Conservation (phyloP, 352 stramenopile genomes). For the Phytopythium helicoides region DNA sequence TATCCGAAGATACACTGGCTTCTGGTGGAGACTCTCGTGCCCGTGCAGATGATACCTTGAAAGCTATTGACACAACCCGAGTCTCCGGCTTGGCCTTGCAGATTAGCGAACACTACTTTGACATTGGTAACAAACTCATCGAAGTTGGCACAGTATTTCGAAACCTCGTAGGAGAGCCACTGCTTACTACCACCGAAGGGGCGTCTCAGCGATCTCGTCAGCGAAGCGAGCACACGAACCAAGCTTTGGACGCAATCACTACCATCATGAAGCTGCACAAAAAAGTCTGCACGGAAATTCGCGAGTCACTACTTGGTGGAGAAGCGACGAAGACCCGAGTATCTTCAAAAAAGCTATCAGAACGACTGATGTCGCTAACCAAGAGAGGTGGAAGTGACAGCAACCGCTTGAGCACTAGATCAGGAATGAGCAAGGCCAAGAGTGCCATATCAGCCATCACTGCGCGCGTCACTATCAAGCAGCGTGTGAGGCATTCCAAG, state of each 20-base stretch:
- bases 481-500: slow-evolving; percentile 17
- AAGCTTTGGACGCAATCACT: slow-evolving; percentile 28
- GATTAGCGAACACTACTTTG: slow-evolving; percentile 39
- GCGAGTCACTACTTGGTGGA: slow-evolving; percentile 2
- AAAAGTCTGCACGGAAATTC: slow-evolving; percentile 31
- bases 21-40: background rate
- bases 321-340: background rate
- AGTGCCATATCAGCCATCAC: slow-evolving; percentile 17
- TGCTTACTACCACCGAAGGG: slow-evolving; percentile 1
- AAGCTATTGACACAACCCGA: slow-evolving; percentile 23
- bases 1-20: background rate
- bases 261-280: slow-evolving; percentile 38
- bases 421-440: slow-evolving; percentile 20
- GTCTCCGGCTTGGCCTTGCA: slow-evolving; percentile 22
- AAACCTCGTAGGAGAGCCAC: slow-evolving; percentile 11
- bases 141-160: slow-evolving; percentile 13
- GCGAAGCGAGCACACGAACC: slow-evolving; percentile 29
- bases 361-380: slow-evolving; percentile 1
- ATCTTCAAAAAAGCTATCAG: background rate
- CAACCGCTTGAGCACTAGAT: background rate
- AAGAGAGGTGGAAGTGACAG: background rate
- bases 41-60: slow-evolving; percentile 18
- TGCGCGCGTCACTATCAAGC: slow-evolving; percentile 16
- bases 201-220: slow-evolving; percentile 24
- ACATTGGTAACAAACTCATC: slow-evolving; percentile 24